Conservation (phyloP, 2,329 filamentous ascomycete species). For the Sclerotinia subarctica region DNA sequence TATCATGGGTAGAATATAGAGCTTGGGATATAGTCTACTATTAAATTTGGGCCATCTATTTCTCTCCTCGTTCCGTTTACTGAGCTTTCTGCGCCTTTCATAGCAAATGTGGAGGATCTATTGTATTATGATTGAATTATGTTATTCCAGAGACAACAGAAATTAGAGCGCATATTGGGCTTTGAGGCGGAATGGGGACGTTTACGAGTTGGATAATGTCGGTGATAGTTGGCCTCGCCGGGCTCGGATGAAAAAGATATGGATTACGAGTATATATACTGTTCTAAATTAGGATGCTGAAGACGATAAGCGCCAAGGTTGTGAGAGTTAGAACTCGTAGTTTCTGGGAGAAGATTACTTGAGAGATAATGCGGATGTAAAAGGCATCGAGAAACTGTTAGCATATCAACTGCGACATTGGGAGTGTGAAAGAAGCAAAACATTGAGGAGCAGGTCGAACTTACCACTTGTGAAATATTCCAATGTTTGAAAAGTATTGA, state of each 20-base stretch:
- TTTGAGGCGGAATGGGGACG: constrained; percentile 65
- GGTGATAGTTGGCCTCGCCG: constrained; percentile 58
- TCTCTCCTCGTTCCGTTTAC: constrained; percentile 41
- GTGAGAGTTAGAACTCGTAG: neutral
- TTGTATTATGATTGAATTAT: constrained; percentile 80
- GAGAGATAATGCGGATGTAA: no score
- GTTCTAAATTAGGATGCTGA: constrained; percentile 37
- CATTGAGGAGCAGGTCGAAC: no score
- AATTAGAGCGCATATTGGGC: constrained; percentile 65
- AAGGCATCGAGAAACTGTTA: no score
- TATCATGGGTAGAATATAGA: constrained; percentile 57
- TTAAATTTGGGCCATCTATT: constrained; percentile 63
- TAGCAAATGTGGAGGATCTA: constrained; percentile 51
- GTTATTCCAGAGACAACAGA: constrained; percentile 70
- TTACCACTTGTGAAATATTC: constrained; percentile 54
- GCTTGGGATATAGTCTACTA: constrained; percentile 62
- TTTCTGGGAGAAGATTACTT: no score
- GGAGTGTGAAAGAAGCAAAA: no score
- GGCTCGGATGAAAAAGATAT: constrained; percentile 64
- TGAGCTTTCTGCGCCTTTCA: neutral
- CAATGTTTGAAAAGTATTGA: constrained; percentile 61
- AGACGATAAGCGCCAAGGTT: constrained; percentile 56
- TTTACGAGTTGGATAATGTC: constrained; percentile 55
- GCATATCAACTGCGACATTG: no score
- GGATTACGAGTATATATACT: constrained; percentile 62